A percentile compares a stretch with the other conserved stretches of the same genome.
phyloP scores from a whole-genome alignment of 352 stramenopile species.

The Pythium dissotocum region DNA sequence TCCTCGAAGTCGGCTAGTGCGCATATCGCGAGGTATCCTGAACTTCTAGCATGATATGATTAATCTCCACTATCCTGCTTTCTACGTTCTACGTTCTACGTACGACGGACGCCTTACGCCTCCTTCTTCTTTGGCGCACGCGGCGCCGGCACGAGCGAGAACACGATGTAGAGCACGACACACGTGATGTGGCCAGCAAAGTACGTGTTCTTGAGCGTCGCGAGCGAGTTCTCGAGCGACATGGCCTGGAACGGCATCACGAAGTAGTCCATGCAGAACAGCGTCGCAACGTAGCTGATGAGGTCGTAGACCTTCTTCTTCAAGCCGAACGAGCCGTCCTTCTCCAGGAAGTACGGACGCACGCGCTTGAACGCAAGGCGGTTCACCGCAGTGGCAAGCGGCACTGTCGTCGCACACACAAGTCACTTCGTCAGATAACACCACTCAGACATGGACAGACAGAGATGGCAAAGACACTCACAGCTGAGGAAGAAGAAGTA shows the following conservation, averaged over 20 bases:
- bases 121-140: constrained; percentile 56
- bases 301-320: constrained; percentile 65
- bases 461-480: constrained; percentile 14
- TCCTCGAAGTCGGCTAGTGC: no score
- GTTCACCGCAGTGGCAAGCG: constrained; percentile 67
- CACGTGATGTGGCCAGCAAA: constrained; percentile 69
- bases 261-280: constrained; percentile 73
- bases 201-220: constrained; percentile 66
- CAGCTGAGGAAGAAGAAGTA: constrained; percentile 94
- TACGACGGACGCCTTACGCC: constrained; percentile 22
- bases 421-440: no score
- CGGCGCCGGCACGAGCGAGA: constrained; percentile 59
- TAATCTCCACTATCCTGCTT: no score
- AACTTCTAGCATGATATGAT: no score
- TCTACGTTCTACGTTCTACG: no score
- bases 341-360: constrained; percentile 64
- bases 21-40: no score
- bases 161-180: constrained; percentile 66
- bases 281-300: neutral
- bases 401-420: constrained; percentile 33
- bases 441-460: no score
- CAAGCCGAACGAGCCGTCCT: constrained; percentile 40
- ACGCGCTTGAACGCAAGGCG: constrained; percentile 64
- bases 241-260: constrained; percentile 58
- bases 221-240: constrained; percentile 68